Percentiles rank a stretch among this genome's conserved stretches.
Evolutionary conservation across 306 rosid species (phyloP).

Genomic region (Lotus japonicus): DNA sequence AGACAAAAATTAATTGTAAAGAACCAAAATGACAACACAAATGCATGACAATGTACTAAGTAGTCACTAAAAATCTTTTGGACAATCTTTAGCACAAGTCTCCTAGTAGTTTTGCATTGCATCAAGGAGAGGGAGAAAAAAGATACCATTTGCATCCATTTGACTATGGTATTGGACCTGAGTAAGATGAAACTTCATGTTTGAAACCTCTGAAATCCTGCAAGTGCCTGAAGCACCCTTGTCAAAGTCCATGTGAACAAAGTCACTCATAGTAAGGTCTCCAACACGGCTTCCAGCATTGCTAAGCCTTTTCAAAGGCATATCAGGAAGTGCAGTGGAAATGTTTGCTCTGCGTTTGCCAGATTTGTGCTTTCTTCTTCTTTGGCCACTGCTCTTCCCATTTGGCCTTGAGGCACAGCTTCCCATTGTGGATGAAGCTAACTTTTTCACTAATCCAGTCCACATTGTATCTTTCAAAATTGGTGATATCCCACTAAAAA

Average conservation of each 20-base stretch:
- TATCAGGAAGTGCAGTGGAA: conserved; percentile 34
- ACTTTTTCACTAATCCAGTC: conserved; percentile 26
- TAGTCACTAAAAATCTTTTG: neutral
- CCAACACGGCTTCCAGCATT: conserved; percentile 41
- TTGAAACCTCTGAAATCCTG: conserved; percentile 68
- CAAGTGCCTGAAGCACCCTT: conserved; percentile 49
- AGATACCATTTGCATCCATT: conserved; percentile 52
- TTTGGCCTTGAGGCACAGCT: conserved; percentile 55
- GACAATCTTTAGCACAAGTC: neutral
- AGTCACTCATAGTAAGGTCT: conserved; percentile 46
- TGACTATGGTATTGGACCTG: conserved; percentile 73
- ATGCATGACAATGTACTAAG: neutral
- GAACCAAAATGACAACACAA: neutral
- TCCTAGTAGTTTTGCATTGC: neutral
- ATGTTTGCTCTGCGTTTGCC: conserved; percentile 38
- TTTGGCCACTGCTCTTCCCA: conserved; percentile 8
- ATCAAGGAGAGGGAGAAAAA: neutral
- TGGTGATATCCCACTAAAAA: neutral
- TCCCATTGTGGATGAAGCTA: conserved; percentile 46
- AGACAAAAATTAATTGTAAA: neutral
- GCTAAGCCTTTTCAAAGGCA: conserved; percentile 33
- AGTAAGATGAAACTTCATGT: conserved; percentile 55
- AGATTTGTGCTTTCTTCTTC: conserved; percentile 26
- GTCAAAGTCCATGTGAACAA: conserved; percentile 58
- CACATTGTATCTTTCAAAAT: neutral